Evolutionary conservation across 768 basidiomycete species (phyloP), one percentile per base, ranked within the genome.

Genomic region (Pleurotus cornucopiae): DNA sequence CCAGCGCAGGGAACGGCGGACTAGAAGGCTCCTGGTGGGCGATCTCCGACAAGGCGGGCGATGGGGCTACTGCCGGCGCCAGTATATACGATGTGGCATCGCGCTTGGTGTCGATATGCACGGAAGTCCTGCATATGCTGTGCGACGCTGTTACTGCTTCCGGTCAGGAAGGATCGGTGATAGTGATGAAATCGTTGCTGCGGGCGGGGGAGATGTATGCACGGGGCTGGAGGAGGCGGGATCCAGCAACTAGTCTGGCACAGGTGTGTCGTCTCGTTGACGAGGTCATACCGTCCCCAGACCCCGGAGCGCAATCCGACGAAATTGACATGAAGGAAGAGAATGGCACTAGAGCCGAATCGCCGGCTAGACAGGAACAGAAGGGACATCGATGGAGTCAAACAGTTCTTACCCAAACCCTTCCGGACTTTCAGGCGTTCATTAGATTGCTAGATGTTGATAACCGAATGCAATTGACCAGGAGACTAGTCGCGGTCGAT

Each of bases 221-320:
- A 6, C 39, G 51, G 16, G 51, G 51, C 16, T 53, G 51, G 51
- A 53, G 51, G 37, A 18, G 12, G 11, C 39, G 51, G 23, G 39
- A 53, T 53, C 51, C 51, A 21, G 39, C 4, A 6, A 18, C 23
- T 16, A 53, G 51, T 18, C 34, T 53, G 14, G 38, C 51, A 9
- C 84, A 87, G 62, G 70, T 82, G 2, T 82, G 80, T 61, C 68
- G 71, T 45, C 73, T 92, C 47, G 61, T 89, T 43, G 80, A 86
- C 60, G 71, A 72, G 53, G 65, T 89, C 30, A 70, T 91, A 1
- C 86, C 86, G 14, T n/a, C 20, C 18, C 18, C 39, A 14, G 34
- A 40, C 39, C 21, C 20, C 59, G 47, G 66, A 11, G 60, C 63
- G 4, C 53, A 54, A 14, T 57, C 57, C 30, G 51, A 49, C 12